These are phyloP conservation scores for Artemisia annua DNA, from an alignment of 129 eudicot genomes.

Conservation along the genomic window DNA sequence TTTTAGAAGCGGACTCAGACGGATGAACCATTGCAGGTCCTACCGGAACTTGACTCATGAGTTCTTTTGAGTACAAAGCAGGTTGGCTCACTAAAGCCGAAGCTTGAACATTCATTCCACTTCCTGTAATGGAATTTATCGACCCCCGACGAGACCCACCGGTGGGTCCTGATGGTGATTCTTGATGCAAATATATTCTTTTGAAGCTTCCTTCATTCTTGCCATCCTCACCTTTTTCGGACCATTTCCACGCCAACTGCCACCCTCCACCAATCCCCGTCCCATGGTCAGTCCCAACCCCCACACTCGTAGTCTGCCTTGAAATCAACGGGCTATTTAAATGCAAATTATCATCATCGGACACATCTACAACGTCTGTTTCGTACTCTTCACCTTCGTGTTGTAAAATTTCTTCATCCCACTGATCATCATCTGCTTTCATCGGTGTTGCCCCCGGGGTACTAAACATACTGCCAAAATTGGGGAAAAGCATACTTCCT, in stretches of 20 bases:
- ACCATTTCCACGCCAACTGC: conserved; percentile 72
- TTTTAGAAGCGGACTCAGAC: conserved; percentile 41
- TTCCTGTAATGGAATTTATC: conserved; percentile 57
- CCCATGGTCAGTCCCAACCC: conserved; percentile 39
- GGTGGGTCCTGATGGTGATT: conserved; percentile 36
- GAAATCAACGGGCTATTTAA: conserved; percentile 60
- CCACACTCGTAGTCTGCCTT: conserved; percentile 56
- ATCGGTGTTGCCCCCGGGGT: conserved; percentile 35
- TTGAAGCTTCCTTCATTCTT: conserved; percentile 56
- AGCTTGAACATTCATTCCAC: conserved; percentile 51
- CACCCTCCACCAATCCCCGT: conserved; percentile 84
- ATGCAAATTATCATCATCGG: conserved; percentile 36
- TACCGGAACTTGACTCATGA: conserved; percentile 43
- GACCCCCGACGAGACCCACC: conserved; percentile 51
- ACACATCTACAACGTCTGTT: conserved; percentile 43
- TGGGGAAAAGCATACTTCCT: conserved; percentile 63
- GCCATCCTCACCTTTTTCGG: conserved; percentile 64
- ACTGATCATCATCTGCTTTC: conserved; percentile 40
- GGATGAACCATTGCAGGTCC: conserved; percentile 82
- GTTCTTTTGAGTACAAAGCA: conserved; percentile 57
- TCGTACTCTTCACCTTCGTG: conserved; percentile 46
- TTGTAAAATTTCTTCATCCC: conserved; percentile 62
- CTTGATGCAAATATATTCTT: conserved; percentile 63
- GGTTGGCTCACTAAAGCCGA: conserved; percentile 67
- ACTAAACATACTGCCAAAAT: conserved; percentile 74